Evolutionary conservation across 1,139 yeast species (phyloP).

Genomic region (Blastobotrys indianensis): DNA sequence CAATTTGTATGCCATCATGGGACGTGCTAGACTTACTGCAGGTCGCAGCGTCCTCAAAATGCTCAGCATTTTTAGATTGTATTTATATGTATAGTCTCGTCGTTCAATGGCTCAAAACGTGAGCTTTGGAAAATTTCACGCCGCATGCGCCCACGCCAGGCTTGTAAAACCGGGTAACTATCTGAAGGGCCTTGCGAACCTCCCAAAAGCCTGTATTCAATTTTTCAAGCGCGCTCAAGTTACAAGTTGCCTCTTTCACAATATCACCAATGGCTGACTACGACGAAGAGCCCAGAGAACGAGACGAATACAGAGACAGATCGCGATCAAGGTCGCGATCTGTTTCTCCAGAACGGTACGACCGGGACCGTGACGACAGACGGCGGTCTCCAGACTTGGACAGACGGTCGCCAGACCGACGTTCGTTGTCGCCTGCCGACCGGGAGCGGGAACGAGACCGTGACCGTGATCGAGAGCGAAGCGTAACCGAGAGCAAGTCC

Average conservation of each 20-base stretch:
- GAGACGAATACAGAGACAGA: conserved; percentile 1
- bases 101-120: not conserved
- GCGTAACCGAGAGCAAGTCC: not conserved
- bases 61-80: not conserved
- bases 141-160: not conserved
- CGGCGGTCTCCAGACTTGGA: no score
- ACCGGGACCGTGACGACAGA: conserved; percentile 1
- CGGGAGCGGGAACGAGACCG: conserved; percentile 13
- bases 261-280: conserved; percentile 16
- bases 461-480: conserved; percentile 1
- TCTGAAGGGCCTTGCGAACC: not conserved
- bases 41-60: not conserved
- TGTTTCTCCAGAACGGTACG: conserved; percentile 20
- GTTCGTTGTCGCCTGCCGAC: conserved; percentile 24
- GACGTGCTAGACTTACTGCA: not conserved
- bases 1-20: not conserved
- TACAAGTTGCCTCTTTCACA: not conserved
- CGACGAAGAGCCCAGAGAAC: conserved; percentile 15
- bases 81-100: not conserved
- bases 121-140: not conserved
- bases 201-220: not conserved
- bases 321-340: conserved; percentile 5
- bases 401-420: conserved; percentile 16
- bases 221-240: no score
- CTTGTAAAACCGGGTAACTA: not conserved